Conservation (phyloP, 257 asterid genomes). For the Rubia yunnanensis region DNA sequence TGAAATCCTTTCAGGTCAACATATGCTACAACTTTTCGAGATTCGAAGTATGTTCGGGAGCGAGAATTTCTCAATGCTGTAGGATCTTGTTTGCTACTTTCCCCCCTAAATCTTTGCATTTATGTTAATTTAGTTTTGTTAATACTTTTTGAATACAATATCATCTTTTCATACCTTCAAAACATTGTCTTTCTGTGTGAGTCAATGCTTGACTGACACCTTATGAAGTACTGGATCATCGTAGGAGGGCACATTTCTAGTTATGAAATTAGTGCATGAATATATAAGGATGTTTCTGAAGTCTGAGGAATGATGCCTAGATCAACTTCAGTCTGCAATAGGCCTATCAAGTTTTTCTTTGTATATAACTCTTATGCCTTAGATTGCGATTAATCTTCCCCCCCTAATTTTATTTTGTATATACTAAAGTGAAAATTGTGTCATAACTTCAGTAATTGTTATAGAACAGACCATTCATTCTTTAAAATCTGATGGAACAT, state of each 20-base stretch:
- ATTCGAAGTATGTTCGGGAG: constrained; percentile 83
- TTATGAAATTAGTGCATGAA: not conserved
- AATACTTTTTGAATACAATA: too few relatives aligned
- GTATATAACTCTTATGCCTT: not conserved
- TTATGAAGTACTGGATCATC: not conserved
- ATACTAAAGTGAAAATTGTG: not conserved
- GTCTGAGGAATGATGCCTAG: not conserved
- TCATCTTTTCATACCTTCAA: not conserved
- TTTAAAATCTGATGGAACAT: too few relatives aligned
- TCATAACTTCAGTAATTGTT: too few relatives aligned
- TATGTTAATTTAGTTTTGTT: too few relatives aligned
- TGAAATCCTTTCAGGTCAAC: constrained; percentile 61
- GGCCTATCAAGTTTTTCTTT: not conserved
- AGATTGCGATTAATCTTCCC: not conserved
- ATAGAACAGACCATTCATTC: too few relatives aligned
- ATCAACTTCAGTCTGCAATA: not conserved
- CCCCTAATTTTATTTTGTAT: not conserved
- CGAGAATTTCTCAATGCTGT: constrained; percentile 88
- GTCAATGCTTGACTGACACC: not conserved
- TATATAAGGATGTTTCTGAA: not conserved
- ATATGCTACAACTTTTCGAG: constrained; percentile 88
- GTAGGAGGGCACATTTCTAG: not conserved
- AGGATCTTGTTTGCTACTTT: constrained; percentile 18
- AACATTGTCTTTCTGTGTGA: not conserved
- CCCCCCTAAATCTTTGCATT: constrained; percentile 1